Evolutionary conservation across 108 stramenopile genomes (phyloP).

Genomic region (Licmophora abbreviata): DNA sequence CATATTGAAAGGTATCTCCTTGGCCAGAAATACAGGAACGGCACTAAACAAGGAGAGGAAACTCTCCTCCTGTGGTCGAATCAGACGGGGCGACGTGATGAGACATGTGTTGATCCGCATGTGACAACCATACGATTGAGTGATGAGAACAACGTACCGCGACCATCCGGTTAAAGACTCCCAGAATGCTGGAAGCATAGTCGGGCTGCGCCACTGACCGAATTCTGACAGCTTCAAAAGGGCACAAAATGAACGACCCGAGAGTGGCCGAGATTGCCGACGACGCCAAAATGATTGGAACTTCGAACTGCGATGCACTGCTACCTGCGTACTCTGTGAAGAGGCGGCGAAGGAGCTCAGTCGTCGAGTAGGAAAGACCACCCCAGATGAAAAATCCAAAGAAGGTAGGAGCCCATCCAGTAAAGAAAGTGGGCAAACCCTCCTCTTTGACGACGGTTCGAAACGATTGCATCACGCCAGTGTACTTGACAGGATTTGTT

Average conservation of each 20-base stretch:
- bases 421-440: slow-evolving; percentile 54
- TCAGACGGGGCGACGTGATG: not conserved
- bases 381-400: slow-evolving; percentile 75
- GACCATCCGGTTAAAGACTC: slow-evolving; percentile 39
- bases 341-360: slow-evolving; percentile 58
- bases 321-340: slow-evolving; percentile 16
- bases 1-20: slow-evolving; percentile 41
- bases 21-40: slow-evolving; percentile 36
- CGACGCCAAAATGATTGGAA: slow-evolving; percentile 38
- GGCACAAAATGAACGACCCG: slow-evolving; percentile 48
- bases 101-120: not conserved
- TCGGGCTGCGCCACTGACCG: slow-evolving; percentile 58
- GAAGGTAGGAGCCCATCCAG: slow-evolving; percentile 81
- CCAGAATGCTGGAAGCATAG: slow-evolving; percentile 46
- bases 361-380: slow-evolving; percentile 54
- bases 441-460: slow-evolving; percentile 42
- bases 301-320: slow-evolving; percentile 22
- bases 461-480: slow-evolving; percentile 42
- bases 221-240: slow-evolving; percentile 65
- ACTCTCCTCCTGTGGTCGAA: slow-evolving; percentile 39
- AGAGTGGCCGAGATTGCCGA: slow-evolving; percentile 33
- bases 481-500: slow-evolving; percentile 72
- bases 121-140: too few species aligned
- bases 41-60: slow-evolving; percentile 48
- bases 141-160: too few species aligned